Base-by-base conservation (phyloP, 257 asterid species). In the Solanum corneliomulleri region DNA sequence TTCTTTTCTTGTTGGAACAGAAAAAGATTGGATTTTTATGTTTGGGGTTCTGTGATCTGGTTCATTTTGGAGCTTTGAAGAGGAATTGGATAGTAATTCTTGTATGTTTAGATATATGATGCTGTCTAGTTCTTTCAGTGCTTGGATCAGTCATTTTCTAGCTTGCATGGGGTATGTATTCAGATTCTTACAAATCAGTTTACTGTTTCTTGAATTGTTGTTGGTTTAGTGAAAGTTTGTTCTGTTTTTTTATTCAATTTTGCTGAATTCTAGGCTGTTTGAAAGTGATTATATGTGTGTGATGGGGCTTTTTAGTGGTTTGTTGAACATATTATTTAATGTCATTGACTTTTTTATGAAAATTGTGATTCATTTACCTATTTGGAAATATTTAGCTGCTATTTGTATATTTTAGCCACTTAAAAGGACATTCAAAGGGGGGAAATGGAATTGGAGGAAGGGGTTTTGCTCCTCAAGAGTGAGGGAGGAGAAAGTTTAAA, bases 121-220 rank as follows among this genome's bases (percentile, higher is more conserved):
- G 96, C 87, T 90, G 44, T 87, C 88, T 92, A 88, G 90, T 81
- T 94, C 95, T 82, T 92, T 91, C 91, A 86, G 93, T 91, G 88
- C 95, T 89, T 95, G 96, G 96, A 91, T 94, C 94, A 90, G 85
- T 89, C 91, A 90, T 76, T 89, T 95, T 91, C 93, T 94, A 71
- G 93, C 95, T 91, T 94, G 93, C 89, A 92, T 95, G 94, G 97
- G 98, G 98, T 95, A 94, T 84, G 95, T 92, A 52, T 75, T 90
- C 93, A 89, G 89, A 87, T 91, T 93, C 85, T 81, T 68, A n/a
- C 52, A 74, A 3, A 11, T 68, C 72, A 39, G 20, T 37, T 35
- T 15, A 31, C 66, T 78, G 5, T 56, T 52, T 52, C 44, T 39
- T 13, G 31, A 49, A 49, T 86, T 69, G 45, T 23, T 69, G 41